A percentile compares a stretch with the other conserved stretches of the same genome.
These are phyloP conservation scores for Neodidymelliopsis sp. DNA, from an alignment of 2,329 filamentous ascomycete species.

Conservation along the genomic window DNA sequence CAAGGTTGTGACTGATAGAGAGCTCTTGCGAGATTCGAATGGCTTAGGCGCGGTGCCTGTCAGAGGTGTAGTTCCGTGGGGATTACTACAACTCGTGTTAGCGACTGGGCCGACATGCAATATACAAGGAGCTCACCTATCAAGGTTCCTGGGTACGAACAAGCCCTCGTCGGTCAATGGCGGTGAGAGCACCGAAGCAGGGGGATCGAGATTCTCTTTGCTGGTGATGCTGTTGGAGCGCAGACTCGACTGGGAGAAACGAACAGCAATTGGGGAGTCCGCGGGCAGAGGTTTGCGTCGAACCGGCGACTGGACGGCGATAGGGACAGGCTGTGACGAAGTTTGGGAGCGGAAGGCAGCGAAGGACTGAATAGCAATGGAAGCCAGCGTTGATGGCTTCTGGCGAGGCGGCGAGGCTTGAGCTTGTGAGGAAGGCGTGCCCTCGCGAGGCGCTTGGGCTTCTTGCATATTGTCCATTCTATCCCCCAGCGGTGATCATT, in stretches of 20 bases:
- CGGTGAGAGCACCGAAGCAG: constrained; percentile 39
- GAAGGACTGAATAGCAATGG: constrained; percentile 54
- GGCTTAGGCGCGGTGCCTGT: constrained; percentile 35
- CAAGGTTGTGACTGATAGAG: constrained; percentile 26
- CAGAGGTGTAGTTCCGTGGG: constrained; percentile 45
- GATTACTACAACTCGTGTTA: constrained; percentile 40
- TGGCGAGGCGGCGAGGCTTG: constrained; percentile 37
- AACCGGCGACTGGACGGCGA: constrained; percentile 50
- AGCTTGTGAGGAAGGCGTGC: constrained; percentile 28
- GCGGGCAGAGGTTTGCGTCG: constrained; percentile 63
- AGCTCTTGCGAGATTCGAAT: constrained; percentile 33
- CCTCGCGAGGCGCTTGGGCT: constrained; percentile 36
- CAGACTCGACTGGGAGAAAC: constrained; percentile 53
- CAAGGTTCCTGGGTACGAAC: constrained; percentile 48
- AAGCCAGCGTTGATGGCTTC: constrained; percentile 48
- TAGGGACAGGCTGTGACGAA: constrained; percentile 50
- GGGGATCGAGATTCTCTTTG: constrained; percentile 32
- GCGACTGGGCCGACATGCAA: constrained; percentile 10
- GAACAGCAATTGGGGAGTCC: constrained; percentile 57
- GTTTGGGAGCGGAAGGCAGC: constrained; percentile 54
- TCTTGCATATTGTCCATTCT: constrained; percentile 44
- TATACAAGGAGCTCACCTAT: constrained; percentile 42
- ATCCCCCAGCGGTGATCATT: constrained; percentile 39
- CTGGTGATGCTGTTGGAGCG: constrained; percentile 50
- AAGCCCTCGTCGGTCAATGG: constrained; percentile 43